Percentiles rank a stretch among this genome's conserved stretches.
These are phyloP conservation scores for Syzygium syzygioides DNA, from an alignment of 441 rosid genomes.

Conservation along the genomic window DNA sequence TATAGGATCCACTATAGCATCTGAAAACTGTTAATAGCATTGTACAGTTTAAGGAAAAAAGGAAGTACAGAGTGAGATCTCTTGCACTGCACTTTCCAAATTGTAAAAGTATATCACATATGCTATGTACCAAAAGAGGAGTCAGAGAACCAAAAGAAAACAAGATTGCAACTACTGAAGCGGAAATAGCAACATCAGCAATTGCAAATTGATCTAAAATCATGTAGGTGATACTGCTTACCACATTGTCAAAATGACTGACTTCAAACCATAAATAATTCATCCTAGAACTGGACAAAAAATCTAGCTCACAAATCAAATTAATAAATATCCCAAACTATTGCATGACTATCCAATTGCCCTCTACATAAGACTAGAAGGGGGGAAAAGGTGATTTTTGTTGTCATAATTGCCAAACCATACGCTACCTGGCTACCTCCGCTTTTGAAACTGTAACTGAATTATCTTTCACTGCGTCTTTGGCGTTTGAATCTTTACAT, in stretches of 20 bases:
- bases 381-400: neutral
- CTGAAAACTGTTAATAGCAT: neutral
- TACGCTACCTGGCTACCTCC: neutral
- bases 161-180: neutral
- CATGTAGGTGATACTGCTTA: neutral
- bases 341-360: neutral
- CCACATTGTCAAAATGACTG: neutral
- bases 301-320: neutral
- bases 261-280: neutral
- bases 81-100: neutral
- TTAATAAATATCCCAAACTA: neutral
- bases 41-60: neutral
- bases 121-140: neutral
- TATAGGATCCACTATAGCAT: neutral
- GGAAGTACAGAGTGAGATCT: neutral
- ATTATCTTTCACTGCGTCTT: conserved; percentile 45
- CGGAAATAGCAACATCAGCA: neutral
- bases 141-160: neutral
- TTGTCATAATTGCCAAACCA: neutral
- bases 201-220: neutral
- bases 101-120: neutral
- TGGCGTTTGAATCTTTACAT: conserved; percentile 69
- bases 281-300: neutral
- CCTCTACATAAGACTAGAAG: neutral
- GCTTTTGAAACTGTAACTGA: neutral